Percentiles rank a stretch among this genome's conserved stretches.
Conservation (phyloP, 805 yeast genomes). For the Schwanniomyces yamadae region DNA sequence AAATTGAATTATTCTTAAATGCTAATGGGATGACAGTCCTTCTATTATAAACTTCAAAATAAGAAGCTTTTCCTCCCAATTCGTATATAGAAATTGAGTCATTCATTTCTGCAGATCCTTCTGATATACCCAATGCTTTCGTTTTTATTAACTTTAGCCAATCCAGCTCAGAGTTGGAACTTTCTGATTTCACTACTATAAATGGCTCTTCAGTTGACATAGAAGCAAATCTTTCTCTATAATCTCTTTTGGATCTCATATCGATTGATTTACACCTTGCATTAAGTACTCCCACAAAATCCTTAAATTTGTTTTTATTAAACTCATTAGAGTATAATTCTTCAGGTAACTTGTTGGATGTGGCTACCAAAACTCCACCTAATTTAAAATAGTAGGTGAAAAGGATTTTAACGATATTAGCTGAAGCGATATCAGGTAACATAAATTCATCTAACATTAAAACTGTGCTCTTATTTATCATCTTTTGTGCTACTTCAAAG, state of each 20-base stretch:
- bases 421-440: constrained; percentile 75
- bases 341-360: constrained; percentile 71
- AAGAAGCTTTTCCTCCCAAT: constrained; percentile 21
- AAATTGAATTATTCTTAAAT: constrained; percentile 34
- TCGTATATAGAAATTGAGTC: constrained; percentile 6
- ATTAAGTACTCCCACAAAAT: constrained; percentile 56
- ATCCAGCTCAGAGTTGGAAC: constrained; percentile 19
- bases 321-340: constrained; percentile 68
- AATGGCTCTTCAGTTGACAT: constrained; percentile 21
- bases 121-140: constrained; percentile 15
- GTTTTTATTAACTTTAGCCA: constrained; percentile 37
- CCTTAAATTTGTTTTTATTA: constrained; percentile 54
- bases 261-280: constrained; percentile 60
- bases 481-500: constrained; percentile 63
- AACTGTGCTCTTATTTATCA: constrained; percentile 58
- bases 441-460: constrained; percentile 71
- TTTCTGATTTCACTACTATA: constrained; percentile 29
- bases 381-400: constrained; percentile 69
- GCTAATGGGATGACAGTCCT: constrained; percentile 46
- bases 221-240: constrained; percentile 38
- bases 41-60: constrained; percentile 60
- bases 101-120: constrained; percentile 6
- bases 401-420: constrained; percentile 61
- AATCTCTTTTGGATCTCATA: constrained; percentile 60
- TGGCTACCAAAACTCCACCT: constrained; percentile 75